Evolutionary conservation across 257 asterid genomes (phyloP).

Genomic region (Echites panduratus): DNA sequence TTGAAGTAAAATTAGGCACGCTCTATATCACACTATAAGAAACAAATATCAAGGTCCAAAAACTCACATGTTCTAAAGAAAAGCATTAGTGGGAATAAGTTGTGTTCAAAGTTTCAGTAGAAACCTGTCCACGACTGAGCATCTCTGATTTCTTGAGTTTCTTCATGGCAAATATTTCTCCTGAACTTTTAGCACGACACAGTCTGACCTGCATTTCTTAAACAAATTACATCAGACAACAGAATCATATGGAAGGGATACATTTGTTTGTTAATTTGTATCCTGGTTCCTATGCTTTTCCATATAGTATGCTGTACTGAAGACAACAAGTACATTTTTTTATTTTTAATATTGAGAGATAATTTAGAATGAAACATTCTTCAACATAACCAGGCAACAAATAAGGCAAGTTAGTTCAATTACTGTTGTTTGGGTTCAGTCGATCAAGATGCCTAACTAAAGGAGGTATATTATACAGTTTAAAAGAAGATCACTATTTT

Average conservation of each 20-base stretch:
- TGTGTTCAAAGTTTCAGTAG: conserved; percentile 10
- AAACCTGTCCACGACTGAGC: conserved; percentile 98
- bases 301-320: not conserved
- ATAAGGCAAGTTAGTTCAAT: not conserved
- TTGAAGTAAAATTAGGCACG: not conserved
- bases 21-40: not conserved
- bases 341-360: not conserved
- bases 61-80: not conserved
- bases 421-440: not conserved
- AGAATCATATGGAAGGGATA: not conserved
- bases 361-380: not conserved
- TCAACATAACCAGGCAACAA: not conserved
- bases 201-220: conserved; percentile 68
- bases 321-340: not conserved
- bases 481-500: not conserved
- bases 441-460: not conserved
- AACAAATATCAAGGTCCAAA: not conserved
- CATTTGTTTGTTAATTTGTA: not conserved
- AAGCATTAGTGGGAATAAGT: not conserved
- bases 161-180: conserved; percentile 95
- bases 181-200: conserved; percentile 79
- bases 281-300: not conserved
- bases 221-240: conserved; percentile 6
- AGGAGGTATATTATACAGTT: not conserved
- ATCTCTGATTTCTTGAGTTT: conserved; percentile 88